These are phyloP conservation scores for Ascochyta rabiei DNA, from an alignment of 2,329 filamentous ascomycete genomes.

Conservation along the genomic window DNA sequence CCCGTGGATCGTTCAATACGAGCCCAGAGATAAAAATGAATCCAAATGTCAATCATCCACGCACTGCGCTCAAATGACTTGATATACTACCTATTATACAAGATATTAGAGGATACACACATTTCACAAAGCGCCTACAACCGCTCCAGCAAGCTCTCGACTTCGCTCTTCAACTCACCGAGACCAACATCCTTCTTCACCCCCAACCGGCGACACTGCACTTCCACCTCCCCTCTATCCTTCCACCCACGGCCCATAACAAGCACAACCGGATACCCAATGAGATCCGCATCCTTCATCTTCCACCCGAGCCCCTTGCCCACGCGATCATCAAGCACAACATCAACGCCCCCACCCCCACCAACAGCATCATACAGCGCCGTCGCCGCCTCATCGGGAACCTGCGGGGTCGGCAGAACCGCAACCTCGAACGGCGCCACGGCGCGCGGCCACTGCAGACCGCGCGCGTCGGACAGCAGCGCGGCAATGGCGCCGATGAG, in stretches of 20 bases:
- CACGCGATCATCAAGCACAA: constrained; percentile 50
- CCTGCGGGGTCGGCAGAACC: constrained; percentile 62
- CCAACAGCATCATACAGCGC: constrained; percentile 68
- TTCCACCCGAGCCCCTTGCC: constrained; percentile 77
- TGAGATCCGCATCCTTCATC: constrained; percentile 83
- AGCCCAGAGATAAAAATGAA: constrained; percentile 26
- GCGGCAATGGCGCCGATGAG: constrained; percentile 87
- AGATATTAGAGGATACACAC: not conserved
- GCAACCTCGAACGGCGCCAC: constrained; percentile 85
- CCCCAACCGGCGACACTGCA: constrained; percentile 75
- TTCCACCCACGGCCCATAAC: constrained; percentile 66
- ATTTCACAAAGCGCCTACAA: constrained; percentile 14
- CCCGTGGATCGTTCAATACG: constrained; percentile 27
- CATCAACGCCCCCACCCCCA: constrained; percentile 23
- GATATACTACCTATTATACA: not conserved
- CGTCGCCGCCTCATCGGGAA: constrained; percentile 56
- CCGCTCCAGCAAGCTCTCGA: constrained; percentile 25
- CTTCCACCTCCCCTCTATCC: constrained; percentile 62
- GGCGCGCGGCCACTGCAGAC: constrained; percentile 80
- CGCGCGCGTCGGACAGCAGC: constrained; percentile 70
- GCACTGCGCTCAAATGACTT: not conserved
- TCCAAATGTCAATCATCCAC: constrained; percentile 23
- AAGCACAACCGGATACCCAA: constrained; percentile 85
- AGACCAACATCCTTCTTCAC: constrained; percentile 65
- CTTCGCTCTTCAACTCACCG: constrained; percentile 56